A percentile compares a stretch with the other conserved stretches of the same genome.
These are phyloP conservation scores for Coemansia furcata DNA, from an alignment of 192 early-diverging fungal genomes.

Conservation along the genomic window DNA sequence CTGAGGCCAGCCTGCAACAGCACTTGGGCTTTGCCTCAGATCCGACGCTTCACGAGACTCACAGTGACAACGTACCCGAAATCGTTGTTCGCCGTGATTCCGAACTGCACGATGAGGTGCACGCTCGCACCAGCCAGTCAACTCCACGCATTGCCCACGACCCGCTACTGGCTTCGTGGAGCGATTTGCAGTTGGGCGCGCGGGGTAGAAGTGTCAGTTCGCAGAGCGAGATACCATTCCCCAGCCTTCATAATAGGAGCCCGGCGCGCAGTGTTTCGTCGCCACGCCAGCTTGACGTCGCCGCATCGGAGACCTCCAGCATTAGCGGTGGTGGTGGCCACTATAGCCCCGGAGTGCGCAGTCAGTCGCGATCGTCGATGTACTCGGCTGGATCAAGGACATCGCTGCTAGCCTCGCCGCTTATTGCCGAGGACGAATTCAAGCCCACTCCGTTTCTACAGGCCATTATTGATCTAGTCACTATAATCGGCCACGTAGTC, in stretches of 20 bases:
- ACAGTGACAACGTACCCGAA: not conserved
- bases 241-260: slow-evolving; percentile 3
- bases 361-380: slow-evolving; percentile 21
- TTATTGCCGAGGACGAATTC: slow-evolving; percentile 48
- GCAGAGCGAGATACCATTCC: slow-evolving; percentile 8
- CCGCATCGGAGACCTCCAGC: not conserved
- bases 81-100: not conserved
- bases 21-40: slow-evolving; percentile 1
- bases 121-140: not conserved
- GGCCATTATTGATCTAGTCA: slow-evolving; percentile 40
- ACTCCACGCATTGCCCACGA: not conserved
- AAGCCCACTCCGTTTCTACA: slow-evolving; percentile 41
- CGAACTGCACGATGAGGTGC: not conserved
- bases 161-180: not conserved
- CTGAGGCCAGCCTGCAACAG: not conserved
- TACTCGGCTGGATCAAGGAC: slow-evolving; percentile 19
- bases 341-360: slow-evolving; percentile 9
- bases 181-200: not conserved
- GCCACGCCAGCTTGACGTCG: not conserved
- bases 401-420: slow-evolving; percentile 22
- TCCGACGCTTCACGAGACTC: not conserved
- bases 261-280: slow-evolving; percentile 11
- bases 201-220: not conserved
- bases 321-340: not conserved
- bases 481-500: slow-evolving; percentile 35